Base-by-base conservation (phyloP, 2,329 filamentous ascomycete species). In the Didymella pinodella region DNA sequence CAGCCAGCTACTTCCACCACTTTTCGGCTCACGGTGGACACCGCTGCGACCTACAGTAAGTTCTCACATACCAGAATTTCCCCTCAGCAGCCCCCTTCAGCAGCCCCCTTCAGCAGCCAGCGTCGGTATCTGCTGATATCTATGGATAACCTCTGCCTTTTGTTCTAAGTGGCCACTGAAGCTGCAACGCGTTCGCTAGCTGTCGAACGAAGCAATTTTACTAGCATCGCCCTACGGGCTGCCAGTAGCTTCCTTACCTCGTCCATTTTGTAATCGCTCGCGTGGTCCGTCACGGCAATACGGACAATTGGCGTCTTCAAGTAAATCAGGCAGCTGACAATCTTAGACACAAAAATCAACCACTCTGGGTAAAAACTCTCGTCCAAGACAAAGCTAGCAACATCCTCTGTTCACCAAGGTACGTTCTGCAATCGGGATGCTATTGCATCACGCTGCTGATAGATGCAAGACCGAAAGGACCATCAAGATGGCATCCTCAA, bases 401-500 rank as follows among this genome's bases (percentile, higher is more conserved):
- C 10, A 12, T n/a, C 7, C 2, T 31, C 31, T 7, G 14, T 20
- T 32, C 10, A 54, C 14, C 28, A 59, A 54, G 46, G 50, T 49
- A 54, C 26, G 50, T 22, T 47, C 28, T 28, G 12, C 26, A 25
- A 11, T 14, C 12, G 3, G 28, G 28, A 34, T 32, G 22, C 45
- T 38, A 10, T 11, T 29, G 20, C 10, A 5, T 41, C 16, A 26
- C 3, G 20, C 16, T 40, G 41, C 56, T 59, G 20, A 59, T 20
- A 32, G 16, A 1, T 32, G 18, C 4, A 34, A 59, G 56, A 18
- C n/a, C 36, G 26, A 26, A 38, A n/a, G 32, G 22, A 40, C 22
- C 22, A 41, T 34, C 61, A 68, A 64, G 5, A 76, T 75, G 73
- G 69, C 64, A 36, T 61, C 68, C 12, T 65, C 63, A 20, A 48